A percentile compares a stretch with the other conserved stretches of the same genome.
phyloP scores from a whole-genome alignment of 805 yeast species.

The Ogataea corticis region DNA sequence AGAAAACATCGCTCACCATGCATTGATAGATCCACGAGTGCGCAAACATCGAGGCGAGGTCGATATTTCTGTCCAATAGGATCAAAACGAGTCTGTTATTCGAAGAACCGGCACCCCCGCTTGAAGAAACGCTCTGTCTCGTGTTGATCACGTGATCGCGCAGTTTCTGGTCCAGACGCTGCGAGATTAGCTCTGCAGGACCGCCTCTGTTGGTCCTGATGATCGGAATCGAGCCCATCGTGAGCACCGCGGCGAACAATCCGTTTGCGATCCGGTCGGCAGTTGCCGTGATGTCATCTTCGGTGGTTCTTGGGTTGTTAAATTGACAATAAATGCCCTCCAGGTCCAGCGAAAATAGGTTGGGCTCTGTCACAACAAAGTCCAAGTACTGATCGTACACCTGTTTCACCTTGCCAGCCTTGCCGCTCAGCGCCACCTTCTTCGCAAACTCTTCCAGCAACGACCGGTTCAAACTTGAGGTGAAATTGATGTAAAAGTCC shows the following conservation, averaged over 20 bases:
- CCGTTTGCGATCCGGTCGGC: constrained; percentile 80
- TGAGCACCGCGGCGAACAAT: constrained; percentile 73
- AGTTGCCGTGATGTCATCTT: constrained; percentile 65
- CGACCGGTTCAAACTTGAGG: constrained; percentile 74
- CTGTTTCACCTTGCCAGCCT: constrained; percentile 73
- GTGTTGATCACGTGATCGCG: constrained; percentile 84
- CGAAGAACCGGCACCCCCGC: constrained; percentile 11
- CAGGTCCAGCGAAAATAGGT: constrained; percentile 77
- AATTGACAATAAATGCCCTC: constrained; percentile 64
- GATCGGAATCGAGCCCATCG: constrained; percentile 80
- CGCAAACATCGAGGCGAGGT: constrained; percentile 88
- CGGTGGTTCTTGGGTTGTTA: constrained; percentile 71
- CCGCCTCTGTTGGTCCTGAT: constrained; percentile 91
- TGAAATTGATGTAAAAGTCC: constrained; percentile 80
- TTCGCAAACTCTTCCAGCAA: constrained; percentile 87
- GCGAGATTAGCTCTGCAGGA: constrained; percentile 93
- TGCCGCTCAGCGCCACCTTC: constrained; percentile 70
- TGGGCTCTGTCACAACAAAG: constrained; percentile 90
- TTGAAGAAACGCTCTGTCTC: constrained; percentile 30
- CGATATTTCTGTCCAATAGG: constrained; percentile 84
- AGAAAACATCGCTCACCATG: constrained; percentile 90
- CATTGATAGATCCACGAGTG: constrained; percentile 99
- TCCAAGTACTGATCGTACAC: constrained; percentile 93
- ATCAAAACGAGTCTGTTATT: constrained; percentile 72
- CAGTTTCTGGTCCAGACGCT: constrained; percentile 76